Percentiles rank a stretch among this genome's conserved stretches.
Conservation (phyloP, 2,329 filamentous ascomycete species). For the Cytospora schulzeri region DNA sequence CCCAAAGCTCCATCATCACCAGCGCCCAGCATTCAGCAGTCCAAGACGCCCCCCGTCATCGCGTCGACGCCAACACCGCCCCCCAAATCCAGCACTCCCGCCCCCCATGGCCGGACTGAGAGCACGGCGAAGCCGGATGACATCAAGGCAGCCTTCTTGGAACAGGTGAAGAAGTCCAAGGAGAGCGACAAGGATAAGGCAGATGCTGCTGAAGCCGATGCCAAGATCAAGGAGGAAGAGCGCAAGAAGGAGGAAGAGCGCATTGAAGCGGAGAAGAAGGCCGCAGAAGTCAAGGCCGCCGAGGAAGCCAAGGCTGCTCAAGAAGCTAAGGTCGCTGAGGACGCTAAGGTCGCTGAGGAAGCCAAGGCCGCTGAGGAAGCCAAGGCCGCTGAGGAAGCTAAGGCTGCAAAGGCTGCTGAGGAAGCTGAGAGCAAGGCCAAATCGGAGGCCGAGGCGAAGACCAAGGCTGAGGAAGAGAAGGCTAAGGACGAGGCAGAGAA, state of each 20-base stretch:
- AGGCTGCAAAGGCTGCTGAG: constrained; percentile 39
- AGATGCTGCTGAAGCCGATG: constrained; percentile 31
- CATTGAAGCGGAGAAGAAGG: constrained; percentile 32
- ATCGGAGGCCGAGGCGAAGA: constrained; percentile 36
- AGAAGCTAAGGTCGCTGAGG: constrained; percentile 29
- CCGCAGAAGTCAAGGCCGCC: constrained; percentile 33
- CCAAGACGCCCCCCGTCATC: constrained; percentile 70
- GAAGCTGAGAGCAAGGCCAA: constrained; percentile 34
- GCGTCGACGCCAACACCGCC: constrained; percentile 79
- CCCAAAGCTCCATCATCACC: constrained; percentile 59
- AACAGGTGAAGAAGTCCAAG: constrained; percentile 69
- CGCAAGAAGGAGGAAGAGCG: constrained; percentile 33
- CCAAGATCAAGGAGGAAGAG: constrained; percentile 31
- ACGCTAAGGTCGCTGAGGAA: constrained; percentile 19
- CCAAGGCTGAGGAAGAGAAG: constrained; percentile 32
- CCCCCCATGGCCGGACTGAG: constrained; percentile 69
- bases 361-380: constrained; percentile 36
- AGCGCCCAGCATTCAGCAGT: constrained; percentile 54
- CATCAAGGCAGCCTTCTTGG: constrained; percentile 79
- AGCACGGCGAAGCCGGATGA: constrained; percentile 77
- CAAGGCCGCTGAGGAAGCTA: constrained; percentile 35
- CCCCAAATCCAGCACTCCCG: constrained; percentile 69
- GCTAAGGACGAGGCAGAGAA: constrained; percentile 42
- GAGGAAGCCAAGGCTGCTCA: constrained; percentile 36
- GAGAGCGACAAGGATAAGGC: constrained; percentile 44